These are phyloP conservation scores for Fusarium nanum DNA, from an alignment of 2,329 filamentous ascomycete genomes.

Conservation along the genomic window DNA sequence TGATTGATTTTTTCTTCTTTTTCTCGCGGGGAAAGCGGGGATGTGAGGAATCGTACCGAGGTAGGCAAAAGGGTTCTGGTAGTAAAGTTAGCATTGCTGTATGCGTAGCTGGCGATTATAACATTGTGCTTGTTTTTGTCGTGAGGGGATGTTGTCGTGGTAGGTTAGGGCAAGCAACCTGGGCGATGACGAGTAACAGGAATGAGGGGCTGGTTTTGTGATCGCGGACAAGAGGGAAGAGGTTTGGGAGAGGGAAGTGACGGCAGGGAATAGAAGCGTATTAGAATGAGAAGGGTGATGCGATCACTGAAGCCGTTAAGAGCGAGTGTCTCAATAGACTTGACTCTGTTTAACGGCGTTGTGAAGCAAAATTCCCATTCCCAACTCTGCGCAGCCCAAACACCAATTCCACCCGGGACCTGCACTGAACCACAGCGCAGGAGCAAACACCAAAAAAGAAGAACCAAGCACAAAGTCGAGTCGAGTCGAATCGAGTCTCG, in stretches of 20 bases:
- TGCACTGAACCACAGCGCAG: neutral
- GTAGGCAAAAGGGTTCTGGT: slow-evolving; percentile 95
- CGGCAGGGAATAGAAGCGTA: neutral
- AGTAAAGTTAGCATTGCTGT: slow-evolving; percentile 37
- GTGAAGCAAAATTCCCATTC: slow-evolving; percentile 20
- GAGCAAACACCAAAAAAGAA: neutral
- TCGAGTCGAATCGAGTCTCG: neutral
- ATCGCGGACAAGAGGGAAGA: slow-evolving; percentile 5
- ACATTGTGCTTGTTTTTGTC: slow-evolving; percentile 7
- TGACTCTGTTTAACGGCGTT: slow-evolving; percentile 16
- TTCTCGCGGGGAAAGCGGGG: slow-evolving; percentile 37
- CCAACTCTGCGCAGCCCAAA: slow-evolving; percentile 1
- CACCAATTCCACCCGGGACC: slow-evolving; percentile 10
- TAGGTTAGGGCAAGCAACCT: slow-evolving; percentile 41
- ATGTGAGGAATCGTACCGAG: slow-evolving; percentile 77
- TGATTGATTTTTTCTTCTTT: slow-evolving; percentile 23
- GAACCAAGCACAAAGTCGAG: neutral
- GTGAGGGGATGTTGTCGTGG: slow-evolving; percentile 13
- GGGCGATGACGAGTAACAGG: slow-evolving; percentile 30
- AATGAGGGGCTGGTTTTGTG: slow-evolving; percentile 39
- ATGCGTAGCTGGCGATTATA: neutral
- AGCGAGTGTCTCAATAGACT: slow-evolving; percentile 3
- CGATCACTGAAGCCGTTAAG: slow-evolving; percentile 26
- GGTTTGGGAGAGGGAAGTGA: slow-evolving; percentile 1
- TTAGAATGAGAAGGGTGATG: neutral